Conservation (phyloP, 2,329 filamentous ascomycete genomes). For the Fusarium verrucosum region DNA sequence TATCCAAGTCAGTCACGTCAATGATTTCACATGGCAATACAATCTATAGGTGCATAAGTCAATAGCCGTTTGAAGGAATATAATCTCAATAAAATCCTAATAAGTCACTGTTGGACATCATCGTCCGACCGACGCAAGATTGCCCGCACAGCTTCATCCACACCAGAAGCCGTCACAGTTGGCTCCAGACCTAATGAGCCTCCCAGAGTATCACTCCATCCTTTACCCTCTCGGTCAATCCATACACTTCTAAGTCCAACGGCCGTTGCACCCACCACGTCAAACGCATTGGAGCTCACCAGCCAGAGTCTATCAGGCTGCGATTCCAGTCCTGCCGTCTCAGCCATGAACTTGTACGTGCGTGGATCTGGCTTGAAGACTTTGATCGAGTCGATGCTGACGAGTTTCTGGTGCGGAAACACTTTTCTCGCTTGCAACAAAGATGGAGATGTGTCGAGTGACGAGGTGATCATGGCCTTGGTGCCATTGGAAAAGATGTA, state of each 20-base stretch:
- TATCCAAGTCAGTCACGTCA: not conserved
- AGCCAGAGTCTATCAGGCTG: slow-evolving; percentile 68
- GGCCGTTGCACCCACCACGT: slow-evolving; percentile 70
- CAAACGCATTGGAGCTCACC: slow-evolving; percentile 78
- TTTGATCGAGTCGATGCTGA: slow-evolving; percentile 68
- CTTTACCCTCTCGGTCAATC: slow-evolving; percentile 69
- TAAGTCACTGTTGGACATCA: not conserved
- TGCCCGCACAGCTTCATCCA: slow-evolving; percentile 64
- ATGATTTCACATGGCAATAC: not conserved
- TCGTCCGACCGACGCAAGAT: slow-evolving; percentile 38
- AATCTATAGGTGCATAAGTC: too few relatives aligned
- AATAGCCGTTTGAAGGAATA: not conserved
- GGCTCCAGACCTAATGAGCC: slow-evolving; percentile 58
- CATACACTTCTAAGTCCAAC: slow-evolving; percentile 71
- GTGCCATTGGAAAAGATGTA: slow-evolving; percentile 79
- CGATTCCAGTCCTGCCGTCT: slow-evolving; percentile 57
- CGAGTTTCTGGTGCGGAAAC: slow-evolving; percentile 51
- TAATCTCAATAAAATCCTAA: not conserved
- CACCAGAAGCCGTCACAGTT: slow-evolving; percentile 61
- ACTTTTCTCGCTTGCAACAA: slow-evolving; percentile 47
- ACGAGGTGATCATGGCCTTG: slow-evolving; percentile 67
- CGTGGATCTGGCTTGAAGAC: slow-evolving; percentile 73
- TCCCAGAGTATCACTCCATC: slow-evolving; percentile 72
- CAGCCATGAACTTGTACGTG: slow-evolving; percentile 68
- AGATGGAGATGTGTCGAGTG: slow-evolving; percentile 62